These are phyloP conservation scores for Nicotiana undulata DNA, from an alignment of 257 asterid genomes.

Conservation along the genomic window DNA sequence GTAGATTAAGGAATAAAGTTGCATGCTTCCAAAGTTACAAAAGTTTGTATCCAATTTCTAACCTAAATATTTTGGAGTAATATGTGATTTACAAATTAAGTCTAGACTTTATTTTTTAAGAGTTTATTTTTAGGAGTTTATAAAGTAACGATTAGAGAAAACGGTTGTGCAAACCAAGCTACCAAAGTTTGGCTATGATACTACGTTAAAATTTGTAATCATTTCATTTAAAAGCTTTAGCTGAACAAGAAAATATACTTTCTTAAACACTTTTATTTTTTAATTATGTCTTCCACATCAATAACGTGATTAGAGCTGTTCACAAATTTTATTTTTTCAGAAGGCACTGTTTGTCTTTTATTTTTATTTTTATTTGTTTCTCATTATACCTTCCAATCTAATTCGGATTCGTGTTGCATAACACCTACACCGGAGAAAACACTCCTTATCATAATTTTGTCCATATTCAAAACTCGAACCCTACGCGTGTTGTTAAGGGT, in stretches of 20 bases:
- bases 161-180: not conserved
- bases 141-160: not conserved
- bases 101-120: not conserved
- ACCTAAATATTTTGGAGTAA: not conserved
- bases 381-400: too few relatives aligned
- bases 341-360: not conserved
- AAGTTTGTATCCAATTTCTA: not conserved
- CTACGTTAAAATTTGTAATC: not conserved
- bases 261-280: not conserved
- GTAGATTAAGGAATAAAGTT: not conserved
- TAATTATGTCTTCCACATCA: not conserved
- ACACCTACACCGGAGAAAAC: too few relatives aligned
- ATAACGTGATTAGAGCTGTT: not conserved
- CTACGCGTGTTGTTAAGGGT: too few relatives aligned
- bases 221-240: not conserved
- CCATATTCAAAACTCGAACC: too few relatives aligned
- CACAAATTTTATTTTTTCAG: not conserved
- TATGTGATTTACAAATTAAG: not conserved
- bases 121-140: not conserved
- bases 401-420: too few relatives aligned
- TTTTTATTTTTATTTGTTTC: too few relatives aligned
- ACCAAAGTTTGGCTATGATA: too few relatives aligned
- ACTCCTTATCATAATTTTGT: too few relatives aligned
- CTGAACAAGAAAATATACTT: not conserved
- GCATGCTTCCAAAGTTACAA: conserved; percentile 3